Evolutionary conservation across 371 early-diverging fungal species (phyloP), one percentile per base, ranked within the genome.

Genomic region (Chytridium lagenaria): DNA sequence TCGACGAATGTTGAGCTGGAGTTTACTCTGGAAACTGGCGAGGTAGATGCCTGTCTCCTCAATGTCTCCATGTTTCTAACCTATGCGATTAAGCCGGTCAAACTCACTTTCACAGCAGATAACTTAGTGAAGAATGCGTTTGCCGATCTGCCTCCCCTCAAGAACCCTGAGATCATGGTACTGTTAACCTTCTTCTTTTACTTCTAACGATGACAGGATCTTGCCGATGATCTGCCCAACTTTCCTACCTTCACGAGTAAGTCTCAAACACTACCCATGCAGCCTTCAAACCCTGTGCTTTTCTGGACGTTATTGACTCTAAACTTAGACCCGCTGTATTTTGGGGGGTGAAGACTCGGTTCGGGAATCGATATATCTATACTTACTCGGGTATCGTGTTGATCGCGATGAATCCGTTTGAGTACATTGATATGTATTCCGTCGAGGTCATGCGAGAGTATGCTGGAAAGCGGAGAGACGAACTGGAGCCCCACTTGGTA

Each of bases 341-440:
- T 72, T 90, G 94, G 81, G 95, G 93, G 71, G 91, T 97, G 74
- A 85, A 86, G 59, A 88, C 91, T 7, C 91, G 97, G 51, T 98
- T 95, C 76, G 81, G 84, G 10, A 92, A 92, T 76, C 90, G 91
- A 74, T 91, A 91, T 79, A 97, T 98, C 71, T 99, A 99, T 82
- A 99, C 99, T n/a, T 98, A 97, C 78, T 98, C 98, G 31, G 99
- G 99, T 61, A 95, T 98, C 69, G 98, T 99, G 61, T 85, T 99
- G 76, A 94, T 99, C 65, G 98, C 99, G 40, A 90, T 95, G 76
- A 99, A 99, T 83, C 99, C 99, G 1, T 99, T 98, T 83, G 91
- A 90, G 50, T 85, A 92, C 34, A 89, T 99, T 50, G 84, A 90
- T 26, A 83, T 98, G 36, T 97, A 99, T 81, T 89, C 91, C 34